Evolutionary conservation across 1,284 basidiomycete genomes (phyloP).

Genomic region (Ceratobasidium sp.): DNA sequence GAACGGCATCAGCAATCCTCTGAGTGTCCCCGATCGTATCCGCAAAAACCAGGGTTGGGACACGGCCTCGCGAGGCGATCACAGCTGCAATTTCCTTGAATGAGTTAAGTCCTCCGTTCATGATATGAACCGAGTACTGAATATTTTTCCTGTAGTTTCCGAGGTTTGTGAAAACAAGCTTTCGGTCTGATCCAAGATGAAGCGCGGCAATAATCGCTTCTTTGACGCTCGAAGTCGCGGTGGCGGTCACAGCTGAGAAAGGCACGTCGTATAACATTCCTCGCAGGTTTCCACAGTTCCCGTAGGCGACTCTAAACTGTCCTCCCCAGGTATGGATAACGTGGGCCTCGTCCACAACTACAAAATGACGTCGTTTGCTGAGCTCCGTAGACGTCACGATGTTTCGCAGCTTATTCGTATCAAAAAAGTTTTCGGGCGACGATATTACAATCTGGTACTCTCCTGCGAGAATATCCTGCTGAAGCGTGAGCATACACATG

Average conservation of each 20-base stretch:
- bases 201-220: neutral
- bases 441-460: constrained; percentile 25
- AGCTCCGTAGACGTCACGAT: neutral
- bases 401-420: constrained; percentile 14
- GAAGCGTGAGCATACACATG: neutral
- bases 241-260: constrained; percentile 16
- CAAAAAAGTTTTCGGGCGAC: constrained; percentile 6
- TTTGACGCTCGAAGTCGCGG: neutral
- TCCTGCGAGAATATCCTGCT: constrained; percentile 10
- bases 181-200: neutral
- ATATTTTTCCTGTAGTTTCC: constrained; percentile 8
- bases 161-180: neutral
- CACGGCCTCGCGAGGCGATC: neutral
- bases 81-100: neutral
- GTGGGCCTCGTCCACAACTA: constrained; percentile 24
- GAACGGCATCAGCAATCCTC: neutral
- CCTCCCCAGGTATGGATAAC: constrained; percentile 2
- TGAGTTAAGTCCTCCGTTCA: constrained; percentile 1
- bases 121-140: neutral
- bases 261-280: neutral
- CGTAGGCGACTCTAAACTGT: neutral
- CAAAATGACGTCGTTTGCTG: neutral
- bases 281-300: neutral
- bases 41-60: constrained; percentile 1
- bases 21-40: neutral